Percentiles rank a stretch among this genome's conserved stretches.
Evolutionary conservation across 2,329 filamentous ascomycete species (phyloP).

Genomic region (Penicillium glabrum): DNA sequence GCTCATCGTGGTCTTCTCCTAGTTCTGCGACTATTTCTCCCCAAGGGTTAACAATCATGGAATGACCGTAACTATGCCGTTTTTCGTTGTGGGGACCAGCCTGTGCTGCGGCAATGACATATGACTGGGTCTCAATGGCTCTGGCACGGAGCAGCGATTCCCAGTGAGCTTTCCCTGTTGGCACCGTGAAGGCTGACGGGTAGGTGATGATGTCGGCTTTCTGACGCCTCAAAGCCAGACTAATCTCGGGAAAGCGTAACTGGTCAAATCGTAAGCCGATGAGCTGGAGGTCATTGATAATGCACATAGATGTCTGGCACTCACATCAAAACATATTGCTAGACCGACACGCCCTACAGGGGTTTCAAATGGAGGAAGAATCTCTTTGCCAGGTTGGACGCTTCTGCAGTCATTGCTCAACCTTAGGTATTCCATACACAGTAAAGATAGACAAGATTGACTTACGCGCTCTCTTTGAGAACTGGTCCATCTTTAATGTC

Average conservation of each 20-base stretch:
- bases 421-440: background rate
- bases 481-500: conserved; percentile 57
- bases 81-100: conserved; percentile 72
- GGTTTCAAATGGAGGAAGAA: conserved; percentile 71
- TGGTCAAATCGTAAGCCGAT: conserved; percentile 21
- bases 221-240: conserved; percentile 63
- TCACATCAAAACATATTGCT: conserved; percentile 82
- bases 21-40: conserved; percentile 69
- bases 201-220: conserved; percentile 78
- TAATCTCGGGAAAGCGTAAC: conserved; percentile 77
- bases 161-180: conserved; percentile 86
- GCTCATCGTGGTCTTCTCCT: conserved; percentile 49
- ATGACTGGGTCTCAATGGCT: conserved; percentile 86
- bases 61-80: conserved; percentile 79
- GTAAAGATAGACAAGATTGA: background rate
- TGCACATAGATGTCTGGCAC: conserved; percentile 12
- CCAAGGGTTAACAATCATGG: conserved; percentile 85
- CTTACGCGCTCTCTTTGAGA: conserved; percentile 60
- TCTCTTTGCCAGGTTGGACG: conserved; percentile 65
- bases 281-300: background rate
- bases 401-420: conserved; percentile 38
- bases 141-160: conserved; percentile 72
- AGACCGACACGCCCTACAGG: conserved; percentile 73
- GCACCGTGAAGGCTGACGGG: conserved; percentile 85
- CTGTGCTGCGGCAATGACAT: conserved; percentile 84